These are phyloP conservation scores for Candida succiphila DNA, from an alignment of 805 yeast genomes.

Conservation along the genomic window DNA sequence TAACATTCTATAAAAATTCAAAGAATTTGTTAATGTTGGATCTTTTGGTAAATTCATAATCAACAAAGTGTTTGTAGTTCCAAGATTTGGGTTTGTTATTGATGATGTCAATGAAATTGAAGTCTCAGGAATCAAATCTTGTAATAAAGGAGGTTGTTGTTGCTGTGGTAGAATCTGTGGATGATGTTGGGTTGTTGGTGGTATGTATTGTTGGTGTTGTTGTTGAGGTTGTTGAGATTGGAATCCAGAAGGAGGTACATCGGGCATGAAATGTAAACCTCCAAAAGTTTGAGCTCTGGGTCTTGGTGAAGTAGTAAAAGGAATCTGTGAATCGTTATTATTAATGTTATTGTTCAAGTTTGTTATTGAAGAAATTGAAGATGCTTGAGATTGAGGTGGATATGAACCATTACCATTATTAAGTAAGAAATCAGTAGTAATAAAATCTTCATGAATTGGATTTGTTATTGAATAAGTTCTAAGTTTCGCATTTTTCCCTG, in stretches of 20 bases:
- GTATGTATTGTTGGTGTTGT: constrained; percentile 5
- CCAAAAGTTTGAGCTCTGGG: constrained; percentile 1
- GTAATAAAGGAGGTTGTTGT: constrained; percentile 21
- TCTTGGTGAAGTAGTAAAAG: not conserved
- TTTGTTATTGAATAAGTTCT: not conserved
- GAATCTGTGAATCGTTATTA: not conserved
- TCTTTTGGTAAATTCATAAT: constrained; percentile 67
- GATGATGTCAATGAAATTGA: constrained; percentile 58
- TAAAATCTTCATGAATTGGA: not conserved
- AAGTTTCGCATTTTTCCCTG: not conserved
- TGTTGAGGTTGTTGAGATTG: constrained; percentile 6
- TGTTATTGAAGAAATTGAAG: too few species aligned
- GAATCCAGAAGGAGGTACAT: constrained; percentile 2
- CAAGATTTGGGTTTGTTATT: constrained; percentile 56
- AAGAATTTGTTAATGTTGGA: constrained; percentile 29
- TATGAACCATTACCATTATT: not conserved
- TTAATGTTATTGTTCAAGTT: not conserved
- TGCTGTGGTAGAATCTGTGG: constrained; percentile 7
- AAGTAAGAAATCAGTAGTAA: too few species aligned
- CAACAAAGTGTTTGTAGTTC: constrained; percentile 70
- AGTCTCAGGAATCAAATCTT: constrained; percentile 53
- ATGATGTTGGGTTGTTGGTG: constrained; percentile 3
- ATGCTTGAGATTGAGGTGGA: too few species aligned
- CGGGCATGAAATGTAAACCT: constrained; percentile 9
- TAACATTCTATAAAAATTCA: constrained; percentile 44